Percentiles rank a stretch among this genome's conserved stretches.
phyloP scores from a whole-genome alignment of 352 stramenopile genomes.

The Phytophthora agathidicida region DNA sequence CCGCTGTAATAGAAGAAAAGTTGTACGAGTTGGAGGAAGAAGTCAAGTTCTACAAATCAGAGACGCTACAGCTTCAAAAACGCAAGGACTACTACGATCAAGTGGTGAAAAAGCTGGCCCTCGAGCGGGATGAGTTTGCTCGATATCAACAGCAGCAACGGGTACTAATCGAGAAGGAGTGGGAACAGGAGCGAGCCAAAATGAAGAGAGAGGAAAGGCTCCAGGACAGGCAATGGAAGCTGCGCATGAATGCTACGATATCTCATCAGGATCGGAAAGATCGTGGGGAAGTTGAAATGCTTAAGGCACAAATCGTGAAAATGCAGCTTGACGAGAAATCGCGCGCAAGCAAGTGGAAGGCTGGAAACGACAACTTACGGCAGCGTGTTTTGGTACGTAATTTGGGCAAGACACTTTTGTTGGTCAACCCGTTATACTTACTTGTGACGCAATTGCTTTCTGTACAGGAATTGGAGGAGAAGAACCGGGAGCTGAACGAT shows the following conservation, averaged over 20 bases:
- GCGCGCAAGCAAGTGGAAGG: constrained; percentile 66
- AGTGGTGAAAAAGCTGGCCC: constrained; percentile 57
- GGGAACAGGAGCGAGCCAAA: constrained; percentile 66
- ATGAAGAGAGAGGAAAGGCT: constrained; percentile 78
- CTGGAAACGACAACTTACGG: constrained; percentile 64
- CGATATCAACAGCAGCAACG: constrained; percentile 61
- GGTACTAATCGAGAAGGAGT: constrained; percentile 66
- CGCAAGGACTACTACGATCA: constrained; percentile 73
- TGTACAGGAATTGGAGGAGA: constrained; percentile 75
- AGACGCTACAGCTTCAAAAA: constrained; percentile 80
- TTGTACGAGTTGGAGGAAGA: constrained; percentile 82
- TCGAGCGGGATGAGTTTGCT: constrained; percentile 56
- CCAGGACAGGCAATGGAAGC: constrained; percentile 76
- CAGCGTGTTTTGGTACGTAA: constrained; percentile 64
- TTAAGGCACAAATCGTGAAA: constrained; percentile 86
- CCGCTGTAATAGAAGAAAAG: constrained; percentile 83
- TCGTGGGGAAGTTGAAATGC: constrained; percentile 65
- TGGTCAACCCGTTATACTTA: constrained; percentile 3
- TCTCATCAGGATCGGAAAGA: constrained; percentile 67
- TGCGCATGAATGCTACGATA: constrained; percentile 61
- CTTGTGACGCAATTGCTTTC: not conserved
- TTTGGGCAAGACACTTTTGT: not conserved
- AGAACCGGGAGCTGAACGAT: constrained; percentile 71
- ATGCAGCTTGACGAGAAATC: constrained; percentile 77
- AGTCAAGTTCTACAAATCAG: constrained; percentile 86